Percentiles rank a stretch among this genome's conserved stretches.
These are phyloP conservation scores for Blakeslea trispora DNA, from an alignment of 371 early-diverging fungal species.

Conservation along the genomic window DNA sequence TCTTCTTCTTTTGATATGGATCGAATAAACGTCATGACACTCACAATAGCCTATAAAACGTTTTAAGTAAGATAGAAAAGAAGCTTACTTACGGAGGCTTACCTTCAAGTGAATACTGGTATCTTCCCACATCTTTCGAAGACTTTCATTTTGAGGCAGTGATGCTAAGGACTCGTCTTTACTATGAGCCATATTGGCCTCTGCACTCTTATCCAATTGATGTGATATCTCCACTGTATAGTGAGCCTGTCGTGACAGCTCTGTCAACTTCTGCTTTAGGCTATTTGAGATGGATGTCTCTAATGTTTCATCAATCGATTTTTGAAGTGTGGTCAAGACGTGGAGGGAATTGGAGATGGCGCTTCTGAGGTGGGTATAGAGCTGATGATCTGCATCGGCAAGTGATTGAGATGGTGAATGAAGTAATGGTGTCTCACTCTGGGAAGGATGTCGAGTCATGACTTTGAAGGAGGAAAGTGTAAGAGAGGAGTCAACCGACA, in stretches of 20 bases:
- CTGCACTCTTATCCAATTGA: conserved; percentile 30
- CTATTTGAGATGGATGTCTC: conserved; percentile 7
- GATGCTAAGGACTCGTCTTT: conserved; percentile 10
- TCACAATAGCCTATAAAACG: conserved; percentile 39
- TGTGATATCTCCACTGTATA: conserved; percentile 32
- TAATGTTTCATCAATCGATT: conserved; percentile 35
- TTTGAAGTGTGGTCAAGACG: conserved; percentile 32
- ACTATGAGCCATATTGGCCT: conserved; percentile 19
- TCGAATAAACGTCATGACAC: conserved; percentile 43
- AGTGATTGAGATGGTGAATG: conserved; percentile 27
- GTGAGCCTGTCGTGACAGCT: conserved; percentile 25
- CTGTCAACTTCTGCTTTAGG: conserved; percentile 28
- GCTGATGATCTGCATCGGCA: conserved; percentile 31
- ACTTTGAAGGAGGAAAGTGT: conserved; percentile 5
- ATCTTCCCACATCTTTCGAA: conserved; percentile 43
- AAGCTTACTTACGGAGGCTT: too few relatives aligned
- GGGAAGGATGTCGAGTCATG: neutral
- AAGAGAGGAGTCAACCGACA: conserved; percentile 14
- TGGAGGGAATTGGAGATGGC: conserved; percentile 40
- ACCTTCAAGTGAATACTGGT: conserved; percentile 48
- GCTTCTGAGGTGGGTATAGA: conserved; percentile 38
- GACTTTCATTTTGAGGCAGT: conserved; percentile 19
- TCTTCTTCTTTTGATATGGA: conserved; percentile 48
- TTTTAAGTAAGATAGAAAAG: too few relatives aligned
- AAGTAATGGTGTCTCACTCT: conserved; percentile 23